Evolutionary conservation across 495 filamentous ascomycete species (phyloP), one percentile per base, ranked within the genome.

Genomic region (Xylaria intraflava): DNA sequence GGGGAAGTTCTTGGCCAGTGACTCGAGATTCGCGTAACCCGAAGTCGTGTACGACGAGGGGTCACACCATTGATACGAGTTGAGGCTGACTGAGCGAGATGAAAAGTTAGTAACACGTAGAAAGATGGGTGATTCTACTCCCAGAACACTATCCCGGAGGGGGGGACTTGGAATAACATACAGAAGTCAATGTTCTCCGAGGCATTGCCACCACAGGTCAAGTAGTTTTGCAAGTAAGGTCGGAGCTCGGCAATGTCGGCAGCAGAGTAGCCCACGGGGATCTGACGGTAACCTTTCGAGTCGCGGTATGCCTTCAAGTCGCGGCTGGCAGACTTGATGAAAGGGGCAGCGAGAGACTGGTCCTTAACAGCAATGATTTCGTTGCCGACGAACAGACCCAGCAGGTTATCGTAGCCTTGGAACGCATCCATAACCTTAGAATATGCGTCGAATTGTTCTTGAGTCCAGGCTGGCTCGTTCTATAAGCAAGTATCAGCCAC

Each of bases 21-120:
- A 68, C 65, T 86, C 75, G 22, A 93, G 79, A 38, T 75, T 70
- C 41, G 69, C 56, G 69, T 95, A 95, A 51, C 88, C 89, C 19
- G 88, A 92, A 8, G 67, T 71, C 22, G 62, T 49, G 68, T 83
- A 90, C 29, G 72, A 73, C 14, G 74, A 69, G n/a, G 81, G 73
- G 49, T 83, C 78, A 59, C 90, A 95, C 90, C 90, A 95, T 63
- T 89, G 84, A 60, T 95, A 95, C 35, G 88, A 87, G 61, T 95
- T 94, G 31, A 95, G 73, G 12, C 81, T 77, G 66, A 87, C 52
- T 55, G 9, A 5, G 11, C 6, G 29, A 42, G 16, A 9, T 0
- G n/a, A 26, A 5, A 17, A 26, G 22, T 55, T 36, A 55, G 22
- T 29, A 36, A 19, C 19, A 2, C 23, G 41, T n/a, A n/a, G 17